These are phyloP conservation scores for Gaertneriomyces semiglobifer DNA, from an alignment of 192 early-diverging fungal genomes.

Conservation along the genomic window DNA sequence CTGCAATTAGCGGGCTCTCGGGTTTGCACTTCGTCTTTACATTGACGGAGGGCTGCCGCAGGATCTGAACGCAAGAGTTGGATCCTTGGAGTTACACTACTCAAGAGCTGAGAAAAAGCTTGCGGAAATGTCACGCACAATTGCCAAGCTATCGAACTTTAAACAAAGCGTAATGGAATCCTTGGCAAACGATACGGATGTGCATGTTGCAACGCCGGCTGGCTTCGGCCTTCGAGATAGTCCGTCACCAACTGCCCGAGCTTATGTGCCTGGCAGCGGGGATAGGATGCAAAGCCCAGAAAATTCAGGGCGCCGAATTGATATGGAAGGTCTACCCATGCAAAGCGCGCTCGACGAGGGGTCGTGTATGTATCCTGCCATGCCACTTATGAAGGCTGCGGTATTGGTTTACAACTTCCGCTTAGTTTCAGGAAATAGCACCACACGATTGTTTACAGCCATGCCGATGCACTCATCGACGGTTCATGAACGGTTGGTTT, in stretches of 20 bases:
- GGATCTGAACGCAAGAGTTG: not conserved
- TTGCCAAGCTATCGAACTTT: slow-evolving; percentile 32
- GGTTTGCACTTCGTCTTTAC: slow-evolving; percentile 2
- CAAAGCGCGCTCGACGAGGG: too few relatives aligned
- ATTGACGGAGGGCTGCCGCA: not conserved
- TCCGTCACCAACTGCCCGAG: too few relatives aligned
- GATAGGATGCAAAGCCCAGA: not conserved
- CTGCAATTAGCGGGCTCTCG: not conserved
- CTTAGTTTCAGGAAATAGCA: slow-evolving; percentile 23
- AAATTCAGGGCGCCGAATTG: not conserved
- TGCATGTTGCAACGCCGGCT: not conserved
- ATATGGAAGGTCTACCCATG: not conserved
- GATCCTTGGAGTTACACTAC: not conserved
- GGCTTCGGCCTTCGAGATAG: not conserved
- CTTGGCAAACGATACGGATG: slow-evolving; percentile 21
- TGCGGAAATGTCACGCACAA: slow-evolving; percentile 33
- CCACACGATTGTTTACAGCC: slow-evolving; percentile 6
- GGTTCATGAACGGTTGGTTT: too few relatives aligned
- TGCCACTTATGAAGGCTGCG: too few relatives aligned
- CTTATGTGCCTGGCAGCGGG: not conserved
- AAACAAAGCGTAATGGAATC: slow-evolving; percentile 37
- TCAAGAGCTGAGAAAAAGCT: slow-evolving; percentile 8
- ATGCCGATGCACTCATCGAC: too few relatives aligned
- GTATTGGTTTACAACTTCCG: too few relatives aligned
- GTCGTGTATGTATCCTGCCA: too few relatives aligned